Evolutionary conservation across 108 stramenopile species (phyloP), one percentile per base, ranked within the genome.

Genomic region (Seminavis robusta): DNA sequence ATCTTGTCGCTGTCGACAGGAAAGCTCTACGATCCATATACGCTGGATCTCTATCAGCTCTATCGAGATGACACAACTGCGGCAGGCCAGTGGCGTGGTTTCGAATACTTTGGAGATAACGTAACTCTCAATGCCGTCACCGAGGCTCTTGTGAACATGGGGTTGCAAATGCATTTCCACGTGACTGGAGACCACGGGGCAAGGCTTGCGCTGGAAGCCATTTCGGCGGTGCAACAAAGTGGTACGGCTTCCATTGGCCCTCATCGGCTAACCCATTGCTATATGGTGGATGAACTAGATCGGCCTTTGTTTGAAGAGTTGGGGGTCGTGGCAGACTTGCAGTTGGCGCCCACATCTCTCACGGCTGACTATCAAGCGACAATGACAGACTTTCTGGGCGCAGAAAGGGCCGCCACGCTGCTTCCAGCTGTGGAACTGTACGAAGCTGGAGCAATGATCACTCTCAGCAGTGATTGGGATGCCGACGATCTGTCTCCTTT

Each of bases 381-480:
- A 23, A 30, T 49, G 4, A 6, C 34, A 4, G 34, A 6, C 16
- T 24, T 30, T 24, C 19, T 56, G 41, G 59, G 59, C 15, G 4
- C 25, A 3, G 1, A 10, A 28, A 24, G 59, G n/a, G 21, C 61
- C 11, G 36, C 32, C 8, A 11, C 23, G 11, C 36, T 62, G 1
- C 20, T 62, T 16, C 61, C 61, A 26, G 61, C 61, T 26, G 9
- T 47, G 9, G 61, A 62, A 42, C 9, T 62, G 33, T 38, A 32
- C 50, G 31, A 62, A 7, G 37, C 16, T 17, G 61, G 61, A 24
- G 61, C 38, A 29, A 23, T 10, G 17, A 21, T 62, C 33, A 62
- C 61, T 9, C 1, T 62, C 7, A 62, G 61, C 37, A 47, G 44
- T 31, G 61, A 62, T 29, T 62, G 61, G 61, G 61, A 62, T 52